Evolutionary conservation across 495 filamentous ascomycete species (phyloP).

Genomic region (Chaetomium tenue): DNA sequence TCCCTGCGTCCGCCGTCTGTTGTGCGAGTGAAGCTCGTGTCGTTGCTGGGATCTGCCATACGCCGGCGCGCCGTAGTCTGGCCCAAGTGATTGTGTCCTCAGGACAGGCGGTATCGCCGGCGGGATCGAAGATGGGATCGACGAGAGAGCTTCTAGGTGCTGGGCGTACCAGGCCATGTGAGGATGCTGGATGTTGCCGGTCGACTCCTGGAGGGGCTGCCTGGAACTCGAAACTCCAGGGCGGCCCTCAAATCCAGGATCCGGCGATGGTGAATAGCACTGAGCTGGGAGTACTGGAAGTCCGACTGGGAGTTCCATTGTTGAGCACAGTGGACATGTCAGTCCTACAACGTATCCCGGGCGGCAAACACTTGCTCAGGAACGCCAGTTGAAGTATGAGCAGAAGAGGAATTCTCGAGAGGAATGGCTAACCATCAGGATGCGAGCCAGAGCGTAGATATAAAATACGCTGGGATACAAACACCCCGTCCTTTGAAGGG

Average conservation of each 20-base stretch:
- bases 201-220: constrained; percentile 50
- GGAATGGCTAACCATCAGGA: constrained; percentile 36
- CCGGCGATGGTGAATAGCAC: constrained; percentile 31
- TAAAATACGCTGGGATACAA: constrained; percentile 31
- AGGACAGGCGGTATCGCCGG: constrained; percentile 40
- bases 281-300: constrained; percentile 32
- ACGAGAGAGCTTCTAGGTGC: constrained; percentile 36
- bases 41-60: constrained; percentile 27
- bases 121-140: constrained; percentile 37
- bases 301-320: constrained; percentile 32
- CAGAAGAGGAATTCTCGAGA: constrained; percentile 54
- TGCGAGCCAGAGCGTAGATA: constrained; percentile 38
- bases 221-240: constrained; percentile 33
- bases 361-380: constrained; percentile 19
- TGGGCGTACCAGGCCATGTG: constrained; percentile 45
- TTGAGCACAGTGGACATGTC: constrained; percentile 17
- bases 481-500: constrained; percentile 23
- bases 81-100: constrained; percentile 44
- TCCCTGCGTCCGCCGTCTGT: constrained; percentile 28
- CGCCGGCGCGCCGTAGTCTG: constrained; percentile 36
- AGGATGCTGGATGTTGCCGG: constrained; percentile 49
- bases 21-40: constrained; percentile 23
- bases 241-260: constrained; percentile 22
- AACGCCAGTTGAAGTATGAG: constrained; percentile 43
- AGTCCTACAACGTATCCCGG: constrained; percentile 7